Evolutionary conservation across 805 yeast genomes (phyloP), one percentile per base, ranked within the genome.

Genomic region (Pichia ethanolica): DNA sequence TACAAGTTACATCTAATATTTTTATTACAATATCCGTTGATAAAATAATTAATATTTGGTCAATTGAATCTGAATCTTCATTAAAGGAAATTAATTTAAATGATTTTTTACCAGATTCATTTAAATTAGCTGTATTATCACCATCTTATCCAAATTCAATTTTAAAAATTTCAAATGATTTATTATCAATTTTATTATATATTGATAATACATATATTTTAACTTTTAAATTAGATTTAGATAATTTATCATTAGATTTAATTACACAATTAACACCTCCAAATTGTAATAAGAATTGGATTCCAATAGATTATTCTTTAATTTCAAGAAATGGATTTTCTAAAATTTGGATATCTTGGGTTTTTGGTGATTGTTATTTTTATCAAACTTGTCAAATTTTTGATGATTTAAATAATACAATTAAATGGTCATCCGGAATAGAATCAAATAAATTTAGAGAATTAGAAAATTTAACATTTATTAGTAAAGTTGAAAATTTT

Each of bases 31-130:
- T 82, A 34, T 71, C 86, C 0, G 73, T 82, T 25, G 72, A 78
- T 57, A 77, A 77, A 56, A 63, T 62, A 5, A 55, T 87, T 35
- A 77, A 79, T 53, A 55, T 85, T 25, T 87, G 93, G 90, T 73
- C 79, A 32, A 57, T 83, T 4, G 20, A 20, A 20, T 20, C 20
- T 3, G 20, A 20, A 20, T 53, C 59, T 0, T 56, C 70, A 2
- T 14, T 61, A 3, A 50, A 50, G 28, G 64, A 60, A 40, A 46
- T 52, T 32, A 52, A 55, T 26, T 32, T 66, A 27, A 60, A 59
- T 37, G 53, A 56, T 13, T 54, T 42, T 41, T 46, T 67, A 25
- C 58, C 64, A 2, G 47, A 54, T 7, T 54, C 52, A n/a, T 47
- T 54, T 20, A 59, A 53, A 39, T 55, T 56, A 42, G 52, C 51